A percentile compares a stretch with the other conserved stretches of the same genome.
Conservation (phyloP, 2,329 filamentous ascomycete genomes). For the Truncatella angustata region DNA sequence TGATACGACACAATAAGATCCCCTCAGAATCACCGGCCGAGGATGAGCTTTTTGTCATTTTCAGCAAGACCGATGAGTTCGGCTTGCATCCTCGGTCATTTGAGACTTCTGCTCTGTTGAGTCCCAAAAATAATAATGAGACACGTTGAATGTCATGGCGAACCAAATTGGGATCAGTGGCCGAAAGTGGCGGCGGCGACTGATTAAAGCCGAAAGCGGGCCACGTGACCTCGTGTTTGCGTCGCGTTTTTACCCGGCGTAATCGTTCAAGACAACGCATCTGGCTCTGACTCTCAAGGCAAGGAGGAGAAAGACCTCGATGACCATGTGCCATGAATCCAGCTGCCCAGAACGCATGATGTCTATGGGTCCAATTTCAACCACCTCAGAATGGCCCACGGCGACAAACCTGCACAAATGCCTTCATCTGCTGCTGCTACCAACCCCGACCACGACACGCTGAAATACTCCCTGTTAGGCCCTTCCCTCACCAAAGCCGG, state of each 20-base stretch:
- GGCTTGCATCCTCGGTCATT: too few relatives aligned
- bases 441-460: constrained; percentile 47
- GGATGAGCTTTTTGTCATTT: too few relatives aligned
- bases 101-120: too few relatives aligned
- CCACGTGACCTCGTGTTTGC: background rate
- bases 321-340: background rate
- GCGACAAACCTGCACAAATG: background rate
- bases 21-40: too few relatives aligned
- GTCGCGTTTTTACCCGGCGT: background rate
- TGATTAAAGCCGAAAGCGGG: background rate
- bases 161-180: too few relatives aligned
- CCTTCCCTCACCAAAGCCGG: constrained; percentile 92
- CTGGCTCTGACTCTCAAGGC: background rate
- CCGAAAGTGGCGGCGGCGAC: too few relatives aligned
- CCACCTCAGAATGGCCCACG: background rate
- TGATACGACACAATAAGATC: too few relatives aligned
- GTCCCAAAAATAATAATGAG: too few relatives aligned
- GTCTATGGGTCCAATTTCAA: background rate
- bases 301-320: background rate
- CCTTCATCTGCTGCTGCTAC: background rate
- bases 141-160: background rate
- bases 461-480: constrained; percentile 88
- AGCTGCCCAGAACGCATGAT: too few relatives aligned
- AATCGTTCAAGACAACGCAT: background rate
- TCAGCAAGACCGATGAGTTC: too few relatives aligned